Evolutionary conservation across 2,329 filamentous ascomycete species (phyloP).

Genomic region (Ophiocordyceps camponoti-leonardi): DNA sequence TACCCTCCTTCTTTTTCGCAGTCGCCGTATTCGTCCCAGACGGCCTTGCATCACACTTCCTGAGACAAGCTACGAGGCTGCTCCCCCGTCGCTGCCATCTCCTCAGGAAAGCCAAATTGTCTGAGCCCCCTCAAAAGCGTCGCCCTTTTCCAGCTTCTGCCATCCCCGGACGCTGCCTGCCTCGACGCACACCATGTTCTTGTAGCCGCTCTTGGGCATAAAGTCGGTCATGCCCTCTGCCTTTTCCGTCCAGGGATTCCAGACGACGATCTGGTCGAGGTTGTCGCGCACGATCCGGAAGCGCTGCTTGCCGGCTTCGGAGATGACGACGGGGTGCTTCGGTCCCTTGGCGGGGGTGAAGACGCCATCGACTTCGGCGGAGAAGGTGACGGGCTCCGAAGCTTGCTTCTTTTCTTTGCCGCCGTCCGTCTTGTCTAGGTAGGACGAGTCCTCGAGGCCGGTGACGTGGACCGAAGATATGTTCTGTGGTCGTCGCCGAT

Average conservation of each 20-base stretch:
- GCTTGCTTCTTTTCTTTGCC: conserved; percentile 47
- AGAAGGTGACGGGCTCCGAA: conserved; percentile 47
- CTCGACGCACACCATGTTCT: conserved; percentile 89
- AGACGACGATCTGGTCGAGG: conserved; percentile 76
- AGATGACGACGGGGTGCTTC: conserved; percentile 37
- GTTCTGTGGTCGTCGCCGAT: conserved; percentile 37
- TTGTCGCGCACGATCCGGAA: conserved; percentile 72
- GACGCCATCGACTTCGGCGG: conserved; percentile 71
- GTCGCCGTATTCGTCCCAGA: background rate
- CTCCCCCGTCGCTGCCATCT: background rate
- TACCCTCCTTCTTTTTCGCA: background rate
- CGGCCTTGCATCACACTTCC: background rate
- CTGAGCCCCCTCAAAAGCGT: conserved; percentile 46
- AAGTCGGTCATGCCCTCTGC: conserved; percentile 73
- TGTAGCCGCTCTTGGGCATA: conserved; percentile 73
- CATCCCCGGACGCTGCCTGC: conserved; percentile 69
- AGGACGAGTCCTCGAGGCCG: conserved; percentile 60
- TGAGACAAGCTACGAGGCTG: background rate
- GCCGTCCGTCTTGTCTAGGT: conserved; percentile 68
- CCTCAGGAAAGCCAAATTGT: conserved; percentile 25
- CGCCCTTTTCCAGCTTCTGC: conserved; percentile 70
- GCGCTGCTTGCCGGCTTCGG: conserved; percentile 42
- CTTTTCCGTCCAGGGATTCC: conserved; percentile 93
- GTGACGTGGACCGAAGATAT: conserved; percentile 56
- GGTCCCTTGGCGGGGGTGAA: conserved; percentile 57